Evolutionary conservation across 495 filamentous ascomycete genomes (phyloP).

Genomic region (Daldinia caldariorum): DNA sequence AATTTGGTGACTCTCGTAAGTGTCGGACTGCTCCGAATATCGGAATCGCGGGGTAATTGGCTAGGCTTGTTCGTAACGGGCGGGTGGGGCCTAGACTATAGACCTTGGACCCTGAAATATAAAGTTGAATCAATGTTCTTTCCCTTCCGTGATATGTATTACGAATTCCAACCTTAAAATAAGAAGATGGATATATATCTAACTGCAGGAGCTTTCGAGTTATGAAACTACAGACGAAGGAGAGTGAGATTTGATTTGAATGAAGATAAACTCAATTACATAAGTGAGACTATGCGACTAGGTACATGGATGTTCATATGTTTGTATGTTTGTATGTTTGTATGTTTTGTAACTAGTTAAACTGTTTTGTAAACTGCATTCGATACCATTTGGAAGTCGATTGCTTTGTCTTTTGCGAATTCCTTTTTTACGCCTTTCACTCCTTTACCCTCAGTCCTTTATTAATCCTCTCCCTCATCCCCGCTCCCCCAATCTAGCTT

Average conservation of each 20-base stretch:
- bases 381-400: neutral
- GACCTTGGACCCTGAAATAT: constrained; percentile 17
- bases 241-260: neutral
- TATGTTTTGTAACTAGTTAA: too few relatives aligned
- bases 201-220: neutral
- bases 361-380: neutral
- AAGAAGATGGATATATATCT: neutral
- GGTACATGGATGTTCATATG: too few relatives aligned
- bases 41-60: constrained; percentile 36
- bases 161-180: neutral
- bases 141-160: neutral
- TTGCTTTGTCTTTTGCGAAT: constrained; percentile 28
- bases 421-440: constrained; percentile 27
- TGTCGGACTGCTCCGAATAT: constrained; percentile 31
- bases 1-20: constrained; percentile 22
- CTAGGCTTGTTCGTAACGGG: constrained; percentile 5
- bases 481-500: neutral
- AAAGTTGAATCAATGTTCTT: constrained; percentile 22
- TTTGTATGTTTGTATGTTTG: too few relatives aligned
- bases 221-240: neutral
- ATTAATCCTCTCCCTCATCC: constrained; percentile 6
- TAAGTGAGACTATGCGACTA: too few relatives aligned
- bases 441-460: constrained; percentile 20
- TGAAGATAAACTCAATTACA: neutral
- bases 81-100: neutral